Percentiles rank a stretch among this genome's conserved stretches.
Evolutionary conservation across 768 basidiomycete species (phyloP).

Genomic region (Boletales sp.): DNA sequence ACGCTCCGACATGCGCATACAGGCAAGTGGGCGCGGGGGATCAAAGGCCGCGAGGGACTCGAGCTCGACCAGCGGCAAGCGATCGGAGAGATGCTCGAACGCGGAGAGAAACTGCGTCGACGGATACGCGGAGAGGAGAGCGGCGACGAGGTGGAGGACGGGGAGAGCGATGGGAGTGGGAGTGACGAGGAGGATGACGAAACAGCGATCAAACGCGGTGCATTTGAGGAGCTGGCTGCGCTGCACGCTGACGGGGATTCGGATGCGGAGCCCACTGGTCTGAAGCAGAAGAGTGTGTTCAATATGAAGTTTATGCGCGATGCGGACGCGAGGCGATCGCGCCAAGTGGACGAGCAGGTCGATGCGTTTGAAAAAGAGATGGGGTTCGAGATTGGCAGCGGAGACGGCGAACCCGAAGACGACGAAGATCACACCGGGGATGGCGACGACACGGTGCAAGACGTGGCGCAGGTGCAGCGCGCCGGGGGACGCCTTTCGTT

Average conservation of each 20-base stretch:
- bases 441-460: slow-evolving; percentile 30
- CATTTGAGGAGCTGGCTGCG: slow-evolving; percentile 72
- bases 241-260: slow-evolving; percentile 41
- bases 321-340: slow-evolving; percentile 67
- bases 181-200: slow-evolving; percentile 39
- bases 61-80: slow-evolving; percentile 60
- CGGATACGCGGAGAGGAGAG: slow-evolving; percentile 71
- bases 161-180: slow-evolving; percentile 34
- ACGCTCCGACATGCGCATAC: slow-evolving; percentile 86
- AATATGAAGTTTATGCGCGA: slow-evolving; percentile 99
- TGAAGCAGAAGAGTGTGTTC: slow-evolving; percentile 68
- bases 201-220: slow-evolving; percentile 50
- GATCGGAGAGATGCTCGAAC: slow-evolving; percentile 81
- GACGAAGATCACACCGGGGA: slow-evolving; percentile 27
- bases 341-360: slow-evolving; percentile 53
- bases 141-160: slow-evolving; percentile 49
- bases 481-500: slow-evolving; percentile 65
- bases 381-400: slow-evolving; percentile 38
- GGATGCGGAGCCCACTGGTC: slow-evolving; percentile 17
- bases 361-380: slow-evolving; percentile 76
- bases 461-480: slow-evolving; percentile 44
- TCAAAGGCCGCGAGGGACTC: slow-evolving; percentile 66
- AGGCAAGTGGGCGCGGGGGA: slow-evolving; percentile 82
- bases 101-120: slow-evolving; percentile 73
- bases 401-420: slow-evolving; percentile 27